Conservation (phyloP, 2,329 filamentous ascomycete genomes). For the Arthrobotrys conoides region DNA sequence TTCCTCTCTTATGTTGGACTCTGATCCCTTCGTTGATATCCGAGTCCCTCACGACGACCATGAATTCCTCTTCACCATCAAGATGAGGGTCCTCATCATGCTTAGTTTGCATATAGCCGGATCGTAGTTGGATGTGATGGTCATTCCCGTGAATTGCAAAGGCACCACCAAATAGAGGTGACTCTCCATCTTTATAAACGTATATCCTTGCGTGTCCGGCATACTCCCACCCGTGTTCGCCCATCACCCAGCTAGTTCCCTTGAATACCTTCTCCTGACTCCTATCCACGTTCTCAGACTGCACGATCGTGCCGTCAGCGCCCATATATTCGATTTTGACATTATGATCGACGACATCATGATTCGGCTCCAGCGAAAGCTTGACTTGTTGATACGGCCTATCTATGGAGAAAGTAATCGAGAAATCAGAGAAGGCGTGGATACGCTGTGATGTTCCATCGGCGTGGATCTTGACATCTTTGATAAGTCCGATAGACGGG, state of each 20-base stretch:
- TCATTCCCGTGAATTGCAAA: slow-evolving; percentile 85
- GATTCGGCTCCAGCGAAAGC: slow-evolving; percentile 87
- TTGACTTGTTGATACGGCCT: slow-evolving; percentile 78
- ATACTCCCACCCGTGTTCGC: slow-evolving; percentile 79
- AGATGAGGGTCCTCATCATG: slow-evolving; percentile 79
- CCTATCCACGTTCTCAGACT: slow-evolving; percentile 79
- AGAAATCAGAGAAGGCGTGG: slow-evolving; percentile 85
- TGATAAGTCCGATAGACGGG: slow-evolving; percentile 78
- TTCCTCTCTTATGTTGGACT: slow-evolving; percentile 69
- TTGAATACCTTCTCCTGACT: slow-evolving; percentile 85
- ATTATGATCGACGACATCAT: slow-evolving; percentile 85
- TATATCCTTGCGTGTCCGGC: slow-evolving; percentile 90
- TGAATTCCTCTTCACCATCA: slow-evolving; percentile 76
- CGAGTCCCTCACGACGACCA: slow-evolving; percentile 93
- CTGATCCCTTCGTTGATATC: slow-evolving; percentile 73
- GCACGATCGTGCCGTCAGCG: slow-evolving; percentile 77
- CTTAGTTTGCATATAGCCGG: slow-evolving; percentile 80
- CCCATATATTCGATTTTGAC: slow-evolving; percentile 81
- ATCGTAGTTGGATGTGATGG: slow-evolving; percentile 85
- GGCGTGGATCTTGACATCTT: slow-evolving; percentile 82
- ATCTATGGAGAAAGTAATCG: slow-evolving; percentile 83
- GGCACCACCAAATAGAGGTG: slow-evolving; percentile 89
- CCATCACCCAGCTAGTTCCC: slow-evolving; percentile 80
- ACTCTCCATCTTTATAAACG: slow-evolving; percentile 80
- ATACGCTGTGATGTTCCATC: slow-evolving; percentile 77